Percentiles rank a stretch among this genome's conserved stretches.
These are phyloP conservation scores for Lepiota brunneoincarnata DNA, from an alignment of 768 basidiomycete species.

Conservation along the genomic window DNA sequence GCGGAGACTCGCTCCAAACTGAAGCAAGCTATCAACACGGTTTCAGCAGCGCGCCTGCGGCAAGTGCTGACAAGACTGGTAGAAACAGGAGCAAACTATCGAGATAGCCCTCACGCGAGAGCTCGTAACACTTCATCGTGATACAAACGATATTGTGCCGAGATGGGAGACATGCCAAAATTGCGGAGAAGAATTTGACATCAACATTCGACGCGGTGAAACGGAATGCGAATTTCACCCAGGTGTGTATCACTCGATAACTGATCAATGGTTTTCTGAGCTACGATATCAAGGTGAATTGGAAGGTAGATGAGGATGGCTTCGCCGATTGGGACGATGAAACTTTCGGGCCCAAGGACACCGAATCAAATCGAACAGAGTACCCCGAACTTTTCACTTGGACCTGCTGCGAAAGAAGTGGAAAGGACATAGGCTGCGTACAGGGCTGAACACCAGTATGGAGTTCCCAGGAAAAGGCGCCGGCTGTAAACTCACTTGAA, in stretches of 20 bases:
- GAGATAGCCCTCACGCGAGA: slow-evolving; percentile 41
- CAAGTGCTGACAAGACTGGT: slow-evolving; percentile 36
- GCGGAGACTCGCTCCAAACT: slow-evolving; percentile 40
- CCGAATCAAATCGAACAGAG: slow-evolving; percentile 31
- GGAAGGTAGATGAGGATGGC: slow-evolving; percentile 33
- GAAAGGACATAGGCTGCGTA: slow-evolving; percentile 36
- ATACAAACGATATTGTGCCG: slow-evolving; percentile 32
- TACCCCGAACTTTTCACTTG: slow-evolving; percentile 49
- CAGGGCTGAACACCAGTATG: slow-evolving; percentile 31
- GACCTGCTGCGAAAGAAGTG: slow-evolving; percentile 47
- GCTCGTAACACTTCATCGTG: slow-evolving; percentile 37
- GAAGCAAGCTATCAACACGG: slow-evolving; percentile 37
- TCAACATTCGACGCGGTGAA: slow-evolving; percentile 30
- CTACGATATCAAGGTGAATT: slow-evolving; percentile 32
- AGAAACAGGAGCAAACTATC: slow-evolving; percentile 36
- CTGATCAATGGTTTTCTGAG: neutral
- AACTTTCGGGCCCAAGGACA: slow-evolving; percentile 46
- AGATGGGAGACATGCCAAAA: slow-evolving; percentile 47
- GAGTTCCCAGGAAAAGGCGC: slow-evolving; percentile 30
- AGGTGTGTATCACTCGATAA: slow-evolving; percentile 29
- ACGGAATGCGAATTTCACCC: slow-evolving; percentile 50
- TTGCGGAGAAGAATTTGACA: slow-evolving; percentile 48
- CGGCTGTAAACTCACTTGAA: slow-evolving; percentile 13
- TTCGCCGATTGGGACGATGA: slow-evolving; percentile 49
- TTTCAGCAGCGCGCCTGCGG: slow-evolving; percentile 43